Base-by-base conservation (phyloP, 2,329 filamentous ascomycete genomes). In the Alternaria angustiovoidea region DNA sequence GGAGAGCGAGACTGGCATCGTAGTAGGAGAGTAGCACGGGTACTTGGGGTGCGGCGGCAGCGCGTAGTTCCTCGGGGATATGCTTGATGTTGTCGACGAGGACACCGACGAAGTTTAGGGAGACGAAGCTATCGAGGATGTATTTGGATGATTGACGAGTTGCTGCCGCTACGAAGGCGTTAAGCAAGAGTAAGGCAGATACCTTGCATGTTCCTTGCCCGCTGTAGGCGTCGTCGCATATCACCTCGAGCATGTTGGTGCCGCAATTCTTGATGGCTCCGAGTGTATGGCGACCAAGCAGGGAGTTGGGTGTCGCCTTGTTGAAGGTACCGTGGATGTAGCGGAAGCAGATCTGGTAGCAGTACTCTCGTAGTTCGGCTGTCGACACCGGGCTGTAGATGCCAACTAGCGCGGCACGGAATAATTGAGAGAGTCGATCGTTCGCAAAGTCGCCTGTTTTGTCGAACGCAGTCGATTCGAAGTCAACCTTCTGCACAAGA, bases 211-310 rank as follows among this genome's bases (percentile, higher is more conserved):
- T 87, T 38, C 91, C 86, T 72, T 94, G 91, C 39, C 93, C 93
- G 60, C 91, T 89, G 76, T 94, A 94, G 20, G 93, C 94, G 80
- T 99, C 95, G 72, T 99, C 95, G 74, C 94, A 97, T 43, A 97
- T 85, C 26, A 93, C 88, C 69, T 94, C 93, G 61, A 98, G 86
- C 39, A 98, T 83, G 55, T 91, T 86, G 70, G 93, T 91, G 39
- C 95, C 94, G 44, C 93, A 89, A 5, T 90, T 88, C 76, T 92
- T 93, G 67, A 96, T 85, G 1, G 91, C 89, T 74, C 91, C 86
- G 41, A 88, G 84, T 48, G 81, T 87, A 62, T 88, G 85, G 1
- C 73, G 72, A n/a, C 75, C 71, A 16, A 79, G 69, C 7, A 72
- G 58, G 6, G 72, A 74, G 43, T 72, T 75, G 20, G 69, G 68